Base-by-base conservation (phyloP, 495 filamentous ascomycete genomes). In the Penicillium goetzii region DNA sequence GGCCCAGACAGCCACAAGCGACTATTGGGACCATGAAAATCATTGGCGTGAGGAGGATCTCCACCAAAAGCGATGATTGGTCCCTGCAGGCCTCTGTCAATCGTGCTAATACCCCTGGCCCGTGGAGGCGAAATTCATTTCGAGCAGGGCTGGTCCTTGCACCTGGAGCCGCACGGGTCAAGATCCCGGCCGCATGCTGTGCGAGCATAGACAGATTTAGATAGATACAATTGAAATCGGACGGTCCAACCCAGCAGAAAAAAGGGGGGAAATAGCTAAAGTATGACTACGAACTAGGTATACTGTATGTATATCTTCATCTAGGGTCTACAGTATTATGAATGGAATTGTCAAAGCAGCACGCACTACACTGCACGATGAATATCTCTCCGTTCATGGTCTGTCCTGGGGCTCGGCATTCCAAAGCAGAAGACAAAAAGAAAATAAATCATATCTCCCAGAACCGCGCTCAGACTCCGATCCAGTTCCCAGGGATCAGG, bases 11-110 rank as follows among this genome's bases (percentile, higher is more conserved):
- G 60, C 32, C 58, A 65, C 54, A 53, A 47, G 59, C 36, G 14
- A 68, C 62, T 68, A 72, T 68, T 70, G 64, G 60, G 41, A 70
- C 64, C 62, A 60, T 23, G 15, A n/a, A 23, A 47, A 47, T 47
- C 43, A 59, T 66, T 59, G 59, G 67, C 53, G 52, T 34, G 49
- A 69, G 54, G 45, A 67, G 60, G 57, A 17, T 7, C n/a, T 30
- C 19, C 51, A 1, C 3, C 17, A 17, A 30, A 23, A 9, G 12
- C 30, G 28, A 25, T 45, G 9, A 72, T 72, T 70, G 64, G 65
- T 14, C 2, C 8, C 47, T 55, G 52, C 52, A 55, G n/a, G 32
- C 6, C 23, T 36, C 2, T 32, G 3, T 53, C 51, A 54, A 30
- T 21, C 3, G 1, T 25, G 43, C 36, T 40, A 25, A 47, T 25